Evolutionary conservation across 2,329 filamentous ascomycete species (phyloP), one percentile per base, ranked within the genome.

Genomic region (Cladosporium sp.): DNA sequence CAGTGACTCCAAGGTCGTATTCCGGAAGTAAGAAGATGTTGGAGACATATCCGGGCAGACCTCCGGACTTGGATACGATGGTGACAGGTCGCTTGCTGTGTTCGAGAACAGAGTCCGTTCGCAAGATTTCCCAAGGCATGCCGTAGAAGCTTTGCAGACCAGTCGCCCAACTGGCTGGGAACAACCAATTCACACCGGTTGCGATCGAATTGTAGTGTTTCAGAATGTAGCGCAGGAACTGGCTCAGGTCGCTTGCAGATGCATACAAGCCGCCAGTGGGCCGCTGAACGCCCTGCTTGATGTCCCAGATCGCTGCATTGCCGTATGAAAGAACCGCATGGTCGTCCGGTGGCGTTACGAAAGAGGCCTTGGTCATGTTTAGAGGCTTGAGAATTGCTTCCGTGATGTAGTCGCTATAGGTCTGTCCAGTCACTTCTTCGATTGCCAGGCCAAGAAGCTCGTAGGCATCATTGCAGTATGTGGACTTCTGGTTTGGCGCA

Each of bases 81-180:
- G 79, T 81, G 2, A 83, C 75, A 0, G 78, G 74, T 14, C 80
- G 73, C 5, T 68, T 71, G 12, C 75, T 80, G 18, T 75, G 66
- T 8, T 69, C 59, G 0, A 83, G 71, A 18, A 82, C 75, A 5
- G 73, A 73, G 47, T 80, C 76, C 1, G 78, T 80, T 0, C 80
- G 78, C 51, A 79, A 79, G 0, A 81, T 83, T 69, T 84, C 81
- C 78, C 80, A 84, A 0, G 81, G 81, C 73, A 80, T 80, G 3
- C 81, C 82, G 65, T 82, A 83, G 65, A 80, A 82, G 0, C 73
- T 77, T 30, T 78, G 68, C 15, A 78, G 60, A 0, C 79, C 78
- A 1, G 72, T 73, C 0, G 74, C 68, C 47, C 75, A 78, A 3
- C 79, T 80, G 1, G 73, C 76, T 0, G 80, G 80, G 49, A 80